Conservation (phyloP, 805 yeast genomes). For the Nakazawaea peltata region DNA sequence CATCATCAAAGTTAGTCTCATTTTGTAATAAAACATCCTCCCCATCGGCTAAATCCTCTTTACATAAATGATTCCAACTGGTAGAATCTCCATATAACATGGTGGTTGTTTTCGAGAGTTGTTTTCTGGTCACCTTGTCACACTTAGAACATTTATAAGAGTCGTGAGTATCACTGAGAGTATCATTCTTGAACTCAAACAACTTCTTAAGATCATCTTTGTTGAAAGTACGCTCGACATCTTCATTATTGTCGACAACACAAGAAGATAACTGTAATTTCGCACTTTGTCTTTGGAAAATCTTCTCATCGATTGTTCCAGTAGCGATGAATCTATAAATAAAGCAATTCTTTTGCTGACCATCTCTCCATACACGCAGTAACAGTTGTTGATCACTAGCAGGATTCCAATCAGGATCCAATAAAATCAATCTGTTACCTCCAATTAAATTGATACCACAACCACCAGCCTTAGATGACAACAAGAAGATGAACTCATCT, state of each 20-base stretch:
- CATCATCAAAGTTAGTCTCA: constrained; percentile 60
- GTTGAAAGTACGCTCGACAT: constrained; percentile 86
- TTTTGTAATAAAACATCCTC: constrained; percentile 74
- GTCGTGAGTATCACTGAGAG: constrained; percentile 86
- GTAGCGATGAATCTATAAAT: constrained; percentile 91
- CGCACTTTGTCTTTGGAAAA: constrained; percentile 92
- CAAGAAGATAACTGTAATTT: constrained; percentile 88
- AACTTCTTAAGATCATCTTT: constrained; percentile 71
- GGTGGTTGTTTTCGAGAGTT: constrained; percentile 59
- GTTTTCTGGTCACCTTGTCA: constrained; percentile 39
- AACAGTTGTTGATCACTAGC: constrained; percentile 97
- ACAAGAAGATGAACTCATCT: constrained; percentile 76
- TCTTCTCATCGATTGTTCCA: constrained; percentile 94
- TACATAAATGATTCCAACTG: constrained; percentile 89
- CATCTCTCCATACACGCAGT: constrained; percentile 98
- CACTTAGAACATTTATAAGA: constrained; percentile 88
- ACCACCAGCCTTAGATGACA: constrained; percentile 97
- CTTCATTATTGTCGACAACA: constrained; percentile 94
- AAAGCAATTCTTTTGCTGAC: constrained; percentile 94
- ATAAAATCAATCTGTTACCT: constrained; percentile 79
- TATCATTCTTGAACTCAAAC: constrained; percentile 59
- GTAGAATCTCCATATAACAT: constrained; percentile 98
- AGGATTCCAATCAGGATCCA: constrained; percentile 97
- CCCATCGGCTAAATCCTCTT: constrained; percentile 48
- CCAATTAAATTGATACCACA: constrained; percentile 97